Evolutionary conservation across 2,329 filamentous ascomycete genomes (phyloP).

Genomic region (Zalaria sp.): DNA sequence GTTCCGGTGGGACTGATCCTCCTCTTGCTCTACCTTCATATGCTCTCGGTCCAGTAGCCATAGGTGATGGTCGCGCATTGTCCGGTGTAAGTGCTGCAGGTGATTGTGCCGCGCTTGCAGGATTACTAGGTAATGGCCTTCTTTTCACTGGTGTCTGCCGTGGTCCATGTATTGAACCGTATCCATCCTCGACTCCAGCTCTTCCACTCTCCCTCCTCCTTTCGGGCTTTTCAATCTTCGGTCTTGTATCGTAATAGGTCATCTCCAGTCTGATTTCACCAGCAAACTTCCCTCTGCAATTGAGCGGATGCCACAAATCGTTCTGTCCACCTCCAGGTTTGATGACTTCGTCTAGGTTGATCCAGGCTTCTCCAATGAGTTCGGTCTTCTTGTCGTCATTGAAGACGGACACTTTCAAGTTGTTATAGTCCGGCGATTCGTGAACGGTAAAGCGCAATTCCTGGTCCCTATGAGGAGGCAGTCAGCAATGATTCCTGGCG

Average conservation of each 20-base stretch:
- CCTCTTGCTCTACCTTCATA: neutral
- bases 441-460: constrained; percentile 92
- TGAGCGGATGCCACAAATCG: constrained; percentile 81
- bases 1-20: neutral
- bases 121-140: constrained; percentile 57
- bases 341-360: constrained; percentile 69
- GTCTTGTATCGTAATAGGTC: constrained; percentile 85
- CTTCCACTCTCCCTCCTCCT: constrained; percentile 3
- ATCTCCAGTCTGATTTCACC: constrained; percentile 90
- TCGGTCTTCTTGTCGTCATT: constrained; percentile 98
- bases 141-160: constrained; percentile 58
- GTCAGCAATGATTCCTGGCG: constrained; percentile 3
- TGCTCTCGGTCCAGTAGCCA: neutral
- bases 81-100: constrained; percentile 10
- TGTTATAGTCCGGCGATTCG: constrained; percentile 91
- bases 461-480: constrained; percentile 59
- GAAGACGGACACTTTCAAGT: constrained; percentile 89
- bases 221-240: constrained; percentile 58
- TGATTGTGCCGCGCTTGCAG: neutral
- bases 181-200: constrained; percentile 20
- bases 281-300: constrained; percentile 85
- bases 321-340: constrained; percentile 80
- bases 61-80: neutral
- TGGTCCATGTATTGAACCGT: constrained; percentile 26
- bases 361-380: constrained; percentile 85